Conservation (phyloP, 2,329 filamentous ascomycete species). For the Trichoderma oligosporum region DNA sequence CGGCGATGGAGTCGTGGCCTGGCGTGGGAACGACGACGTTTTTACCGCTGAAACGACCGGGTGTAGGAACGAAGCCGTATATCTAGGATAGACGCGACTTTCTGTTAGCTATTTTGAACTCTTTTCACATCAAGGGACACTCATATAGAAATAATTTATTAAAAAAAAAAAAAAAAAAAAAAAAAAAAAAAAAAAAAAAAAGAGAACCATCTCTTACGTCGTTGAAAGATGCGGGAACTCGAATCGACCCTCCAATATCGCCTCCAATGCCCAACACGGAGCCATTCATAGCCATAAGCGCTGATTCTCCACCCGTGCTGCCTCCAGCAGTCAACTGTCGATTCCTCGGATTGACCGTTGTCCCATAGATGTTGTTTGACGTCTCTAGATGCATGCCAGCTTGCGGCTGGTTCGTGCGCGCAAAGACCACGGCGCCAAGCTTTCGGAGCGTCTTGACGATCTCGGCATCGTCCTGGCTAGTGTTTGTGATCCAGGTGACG, state of each 20-base stretch:
- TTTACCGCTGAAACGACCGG: constrained; percentile 79
- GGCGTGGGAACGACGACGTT: constrained; percentile 87
- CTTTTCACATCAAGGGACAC: background rate
- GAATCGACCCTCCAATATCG: constrained; percentile 43
- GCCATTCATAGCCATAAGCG: constrained; percentile 53
- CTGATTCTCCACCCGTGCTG: constrained; percentile 55
- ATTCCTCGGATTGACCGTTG: constrained; percentile 9
- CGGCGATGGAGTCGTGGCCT: constrained; percentile 86
- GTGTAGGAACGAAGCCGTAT: constrained; percentile 55
- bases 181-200: too few species aligned
- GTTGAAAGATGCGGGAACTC: constrained; percentile 7
- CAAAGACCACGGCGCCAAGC: constrained; percentile 15
- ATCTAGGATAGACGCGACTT: background rate
- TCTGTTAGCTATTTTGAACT: too few species aligned
- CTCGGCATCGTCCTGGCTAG: background rate
- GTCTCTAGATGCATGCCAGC: constrained; percentile 17
- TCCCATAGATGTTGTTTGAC: constrained; percentile 16
- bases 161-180: too few species aligned
- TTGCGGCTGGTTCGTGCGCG: constrained; percentile 12
- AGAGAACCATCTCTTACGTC: background rate
- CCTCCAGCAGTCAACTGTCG: constrained; percentile 11
- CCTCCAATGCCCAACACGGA: constrained; percentile 56
- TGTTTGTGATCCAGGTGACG: constrained; percentile 16
- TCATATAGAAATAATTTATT: background rate
- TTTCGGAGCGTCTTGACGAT: constrained; percentile 13